A percentile compares a stretch with the other conserved stretches of the same genome.
Evolutionary conservation across 108 stramenopile species (phyloP).

Genomic region (Epithemia pelagica): DNA sequence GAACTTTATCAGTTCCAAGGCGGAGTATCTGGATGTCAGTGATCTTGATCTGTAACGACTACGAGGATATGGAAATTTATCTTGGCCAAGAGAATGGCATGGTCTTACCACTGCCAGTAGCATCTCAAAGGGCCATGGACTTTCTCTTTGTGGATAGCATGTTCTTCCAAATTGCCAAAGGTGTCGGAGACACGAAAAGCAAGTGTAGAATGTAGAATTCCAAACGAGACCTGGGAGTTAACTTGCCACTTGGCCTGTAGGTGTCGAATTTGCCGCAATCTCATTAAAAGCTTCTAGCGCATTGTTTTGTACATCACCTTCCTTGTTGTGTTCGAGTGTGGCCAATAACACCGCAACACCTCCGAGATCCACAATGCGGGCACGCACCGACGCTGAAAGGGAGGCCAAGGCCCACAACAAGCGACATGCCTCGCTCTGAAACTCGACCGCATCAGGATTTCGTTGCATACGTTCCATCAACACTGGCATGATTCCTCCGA

Average conservation of each 20-base stretch:
- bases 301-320: constrained; percentile 20
- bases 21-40: constrained; percentile 60
- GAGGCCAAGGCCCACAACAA: constrained; percentile 41
- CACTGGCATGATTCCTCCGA: constrained; percentile 24
- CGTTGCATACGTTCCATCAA: constrained; percentile 35
- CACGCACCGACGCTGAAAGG: constrained; percentile 24
- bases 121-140: too few relatives aligned
- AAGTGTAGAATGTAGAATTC: too few relatives aligned
- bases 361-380: constrained; percentile 29
- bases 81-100: too few relatives aligned
- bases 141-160: too few relatives aligned
- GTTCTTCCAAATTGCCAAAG: too few relatives aligned
- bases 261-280: too few relatives aligned
- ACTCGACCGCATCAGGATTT: constrained; percentile 19
- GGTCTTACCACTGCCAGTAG: too few relatives aligned
- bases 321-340: constrained; percentile 21
- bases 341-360: constrained; percentile 33
- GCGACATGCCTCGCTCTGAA: constrained; percentile 39
- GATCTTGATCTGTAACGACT: constrained; percentile 81
- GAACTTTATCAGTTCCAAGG: constrained; percentile 76
- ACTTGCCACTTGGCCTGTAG: too few relatives aligned
- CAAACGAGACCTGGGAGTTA: too few relatives aligned
- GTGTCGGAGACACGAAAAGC: too few relatives aligned
- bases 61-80: too few relatives aligned
- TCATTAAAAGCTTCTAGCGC: constrained; percentile 35